Evolutionary conservation across 2,329 filamentous ascomycete species (phyloP).

Genomic region (Fusarium goolgardi): DNA sequence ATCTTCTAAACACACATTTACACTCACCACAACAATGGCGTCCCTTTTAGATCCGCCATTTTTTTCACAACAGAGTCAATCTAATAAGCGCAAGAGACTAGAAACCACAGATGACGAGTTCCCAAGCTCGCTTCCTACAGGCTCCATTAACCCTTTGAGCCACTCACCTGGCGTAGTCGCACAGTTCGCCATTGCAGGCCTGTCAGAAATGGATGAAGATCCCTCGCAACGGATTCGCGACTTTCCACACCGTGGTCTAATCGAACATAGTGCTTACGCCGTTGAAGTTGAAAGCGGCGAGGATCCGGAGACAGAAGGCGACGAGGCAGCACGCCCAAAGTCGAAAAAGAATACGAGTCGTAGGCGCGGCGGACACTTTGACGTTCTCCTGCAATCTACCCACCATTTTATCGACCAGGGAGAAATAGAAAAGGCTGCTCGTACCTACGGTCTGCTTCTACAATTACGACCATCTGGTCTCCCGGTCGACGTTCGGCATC

Average conservation of each 20-base stretch:
- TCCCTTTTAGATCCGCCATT: constrained; percentile 40
- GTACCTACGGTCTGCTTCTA: constrained; percentile 80
- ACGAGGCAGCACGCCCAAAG: constrained; percentile 23
- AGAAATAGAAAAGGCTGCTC: constrained; percentile 76
- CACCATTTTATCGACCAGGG: constrained; percentile 77
- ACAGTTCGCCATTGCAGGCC: constrained; percentile 66
- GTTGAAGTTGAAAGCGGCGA: constrained; percentile 38
- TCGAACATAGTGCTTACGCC: not conserved
- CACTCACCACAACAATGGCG: constrained; percentile 23
- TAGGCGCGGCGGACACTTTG: constrained; percentile 63
- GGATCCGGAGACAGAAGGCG: constrained; percentile 34
- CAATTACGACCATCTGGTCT: constrained; percentile 58
- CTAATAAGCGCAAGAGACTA: constrained; percentile 42
- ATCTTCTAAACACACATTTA: not conserved
- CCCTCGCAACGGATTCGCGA: constrained; percentile 53
- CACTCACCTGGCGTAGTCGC: constrained; percentile 63
- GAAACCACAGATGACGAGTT: constrained; percentile 4
- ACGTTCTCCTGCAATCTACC: constrained; percentile 74
- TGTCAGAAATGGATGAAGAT: constrained; percentile 60
- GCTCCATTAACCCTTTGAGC: constrained; percentile 66
- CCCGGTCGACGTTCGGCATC: constrained; percentile 74
- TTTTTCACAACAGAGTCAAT: constrained; percentile 31
- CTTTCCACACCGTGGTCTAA: constrained; percentile 64
- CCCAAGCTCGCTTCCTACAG: constrained; percentile 44
- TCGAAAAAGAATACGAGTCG: constrained; percentile 22